Evolutionary conservation across 306 rosid species (phyloP).

Genomic region (Abrus precatorius): DNA sequence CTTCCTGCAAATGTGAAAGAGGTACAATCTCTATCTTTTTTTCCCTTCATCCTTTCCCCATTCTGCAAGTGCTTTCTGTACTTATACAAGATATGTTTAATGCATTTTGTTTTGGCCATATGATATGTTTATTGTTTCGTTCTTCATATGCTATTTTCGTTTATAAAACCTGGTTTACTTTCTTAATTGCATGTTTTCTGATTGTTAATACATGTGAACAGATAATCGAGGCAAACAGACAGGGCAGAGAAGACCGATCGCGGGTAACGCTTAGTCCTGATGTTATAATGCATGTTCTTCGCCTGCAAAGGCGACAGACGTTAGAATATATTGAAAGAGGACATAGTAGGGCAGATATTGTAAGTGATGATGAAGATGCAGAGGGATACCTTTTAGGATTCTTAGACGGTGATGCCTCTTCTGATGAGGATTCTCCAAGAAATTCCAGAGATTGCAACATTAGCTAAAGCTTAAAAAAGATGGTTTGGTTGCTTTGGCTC

Average conservation of each 20-base stretch:
- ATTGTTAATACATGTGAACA: slow-evolving; percentile 35
- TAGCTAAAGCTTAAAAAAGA: slow-evolving; percentile 50
- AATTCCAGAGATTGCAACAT: slow-evolving; percentile 57
- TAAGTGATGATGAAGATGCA: slow-evolving; percentile 59
- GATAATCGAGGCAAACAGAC: slow-evolving; percentile 64
- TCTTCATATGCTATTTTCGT: slow-evolving; percentile 19
- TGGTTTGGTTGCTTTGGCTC: slow-evolving; percentile 26
- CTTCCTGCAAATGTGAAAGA: slow-evolving; percentile 56
- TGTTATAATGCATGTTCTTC: slow-evolving; percentile 63
- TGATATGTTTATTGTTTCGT: slow-evolving; percentile 12
- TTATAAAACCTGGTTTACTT: slow-evolving; percentile 20
- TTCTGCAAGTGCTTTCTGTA: neutral
- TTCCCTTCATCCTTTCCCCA: neutral
- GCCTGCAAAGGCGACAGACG: slow-evolving; percentile 67
- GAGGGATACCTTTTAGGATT: slow-evolving; percentile 47
- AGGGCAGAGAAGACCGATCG: slow-evolving; percentile 59
- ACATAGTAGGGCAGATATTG: slow-evolving; percentile 51
- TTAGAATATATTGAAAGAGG: slow-evolving; percentile 57
- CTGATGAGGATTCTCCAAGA: slow-evolving; percentile 53
- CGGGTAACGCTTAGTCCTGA: slow-evolving; percentile 58
- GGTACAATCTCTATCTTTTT: slow-evolving; percentile 47
- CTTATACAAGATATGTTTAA: slow-evolving; percentile 5
- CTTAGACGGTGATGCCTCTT: slow-evolving; percentile 48
- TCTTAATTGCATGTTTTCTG: slow-evolving; percentile 29
- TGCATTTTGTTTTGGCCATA: slow-evolving; percentile 21